These are phyloP conservation scores for Leptodermis oblonga DNA, from an alignment of 257 asterid species.

Conservation along the genomic window DNA sequence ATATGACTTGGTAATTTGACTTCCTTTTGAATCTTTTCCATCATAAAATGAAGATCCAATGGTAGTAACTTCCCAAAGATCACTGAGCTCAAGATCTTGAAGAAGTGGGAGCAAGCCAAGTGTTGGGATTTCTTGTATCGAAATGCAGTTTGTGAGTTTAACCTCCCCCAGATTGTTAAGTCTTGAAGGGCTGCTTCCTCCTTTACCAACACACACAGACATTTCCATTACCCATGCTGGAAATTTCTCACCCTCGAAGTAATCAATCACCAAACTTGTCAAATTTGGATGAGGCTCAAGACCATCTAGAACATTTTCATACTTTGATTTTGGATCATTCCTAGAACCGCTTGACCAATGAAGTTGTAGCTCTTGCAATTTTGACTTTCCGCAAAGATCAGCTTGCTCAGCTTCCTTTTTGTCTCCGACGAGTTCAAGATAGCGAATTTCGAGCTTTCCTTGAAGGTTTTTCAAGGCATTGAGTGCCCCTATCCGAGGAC, in stretches of 20 bases:
- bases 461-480: background rate
- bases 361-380: background rate
- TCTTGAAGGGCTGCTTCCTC: background rate
- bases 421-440: background rate
- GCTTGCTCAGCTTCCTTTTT: constrained; percentile 3
- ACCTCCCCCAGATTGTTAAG: constrained; percentile 14
- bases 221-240: constrained; percentile 25
- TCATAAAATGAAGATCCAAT: constrained; percentile 23
- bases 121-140: constrained; percentile 21
- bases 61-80: constrained; percentile 9
- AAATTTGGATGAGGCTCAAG: constrained; percentile 31
- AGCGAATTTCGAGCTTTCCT: background rate
- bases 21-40: background rate
- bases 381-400: background rate
- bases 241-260: constrained; percentile 17
- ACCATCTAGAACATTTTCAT: constrained; percentile 27
- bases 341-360: no score
- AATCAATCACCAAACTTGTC: constrained; percentile 15
- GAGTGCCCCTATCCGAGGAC: background rate
- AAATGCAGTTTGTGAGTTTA: background rate
- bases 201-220: constrained; percentile 8
- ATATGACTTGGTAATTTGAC: background rate
- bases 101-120: constrained; percentile 31
- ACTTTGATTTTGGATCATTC: no score
- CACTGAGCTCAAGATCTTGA: constrained; percentile 5